Evolutionary conservation across 768 basidiomycete genomes (phyloP), one percentile per base, ranked within the genome.

Genomic region (Cystofilobasidium macerans): DNA sequence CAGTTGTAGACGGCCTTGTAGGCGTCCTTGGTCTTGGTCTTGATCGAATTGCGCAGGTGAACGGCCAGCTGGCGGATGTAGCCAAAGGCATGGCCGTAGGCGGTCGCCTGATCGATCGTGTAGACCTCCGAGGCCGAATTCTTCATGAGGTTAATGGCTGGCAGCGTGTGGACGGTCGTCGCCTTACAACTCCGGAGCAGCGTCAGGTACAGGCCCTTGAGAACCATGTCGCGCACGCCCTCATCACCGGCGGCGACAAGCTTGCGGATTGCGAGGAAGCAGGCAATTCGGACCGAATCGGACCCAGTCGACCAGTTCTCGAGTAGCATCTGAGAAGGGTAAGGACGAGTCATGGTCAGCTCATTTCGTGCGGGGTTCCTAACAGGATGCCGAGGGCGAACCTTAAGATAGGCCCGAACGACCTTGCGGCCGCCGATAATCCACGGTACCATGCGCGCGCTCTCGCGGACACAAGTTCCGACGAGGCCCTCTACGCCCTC

Each of bases 1-100:
- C 95, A 99, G 77, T 97, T 99, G 78, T 99, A 95, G 26, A 99
- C 94, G 71, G 87, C 86, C 75, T 86, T 86, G 78, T 87, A 93
- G 12, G 89, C 85, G 70, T 98, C 92, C 81, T 91, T 91, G 33
- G 84, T 86, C 73, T 86, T 86, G 45, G 85, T 80, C 77, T 93
- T 92, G 84, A 91, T 89, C 75, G 88, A 89, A 72, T 87, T 89
- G 62, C 95, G 80, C 45, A 99, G 80, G 72, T 89, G 89, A 62
- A 98, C 86, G 1, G 94, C 95, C 36, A 99, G 83, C 75, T 92
- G 89, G 47, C 95, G 85, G 70, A 97, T 93, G 76, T 91, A 97
- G 12, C 86, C 86, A 78, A 98, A 99, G 3, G 91, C 91, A 72
- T 95, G 92, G 71, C 92, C 91, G 75, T 98, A 98, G 13, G 71